phyloP scores from a whole-genome alignment of 305 asterid species.

The Salvia sclarea region DNA sequence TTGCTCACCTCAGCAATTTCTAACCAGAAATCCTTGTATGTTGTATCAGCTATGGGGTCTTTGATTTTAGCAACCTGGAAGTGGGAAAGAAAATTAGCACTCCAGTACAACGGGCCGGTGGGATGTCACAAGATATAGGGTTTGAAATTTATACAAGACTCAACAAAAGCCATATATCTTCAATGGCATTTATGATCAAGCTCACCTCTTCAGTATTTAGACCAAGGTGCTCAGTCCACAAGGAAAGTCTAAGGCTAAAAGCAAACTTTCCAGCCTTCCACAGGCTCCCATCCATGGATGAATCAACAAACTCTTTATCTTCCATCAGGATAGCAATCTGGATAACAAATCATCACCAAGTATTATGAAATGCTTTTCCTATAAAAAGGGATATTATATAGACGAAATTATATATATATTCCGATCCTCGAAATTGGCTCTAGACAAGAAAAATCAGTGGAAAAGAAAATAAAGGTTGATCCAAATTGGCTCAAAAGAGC shows the following conservation, averaged over 20 bases:
- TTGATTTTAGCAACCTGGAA: slow-evolving; percentile 62
- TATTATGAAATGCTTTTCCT: neutral
- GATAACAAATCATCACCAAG: slow-evolving; percentile 17
- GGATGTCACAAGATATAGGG: slow-evolving; percentile 3
- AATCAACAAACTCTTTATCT: slow-evolving; percentile 80
- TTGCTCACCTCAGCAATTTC: slow-evolving; percentile 69
- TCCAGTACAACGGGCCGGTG: no score
- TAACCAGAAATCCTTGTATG: slow-evolving; percentile 74
- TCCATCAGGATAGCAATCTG: slow-evolving; percentile 86
- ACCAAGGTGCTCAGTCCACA: slow-evolving; percentile 98
- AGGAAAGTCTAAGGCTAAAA: slow-evolving; percentile 66
- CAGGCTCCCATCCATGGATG: slow-evolving; percentile 70
- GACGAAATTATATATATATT: neutral
- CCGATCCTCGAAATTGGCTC: neutral
- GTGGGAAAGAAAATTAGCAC: slow-evolving; percentile 12
- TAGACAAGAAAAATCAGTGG: neutral
- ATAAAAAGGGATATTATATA: neutral
- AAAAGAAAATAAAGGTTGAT: neutral
- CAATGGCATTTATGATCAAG: slow-evolving; percentile 22
- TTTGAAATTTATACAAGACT: neutral
- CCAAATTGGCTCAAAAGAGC: no score
- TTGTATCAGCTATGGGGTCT: slow-evolving; percentile 74
- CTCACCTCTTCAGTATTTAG: slow-evolving; percentile 64
- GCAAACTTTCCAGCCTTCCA: slow-evolving; percentile 95
- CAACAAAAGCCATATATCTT: slow-evolving; percentile 15